Conservation (phyloP, 2,329 filamentous ascomycete genomes). For the Xylariomycetidae sp. region DNA sequence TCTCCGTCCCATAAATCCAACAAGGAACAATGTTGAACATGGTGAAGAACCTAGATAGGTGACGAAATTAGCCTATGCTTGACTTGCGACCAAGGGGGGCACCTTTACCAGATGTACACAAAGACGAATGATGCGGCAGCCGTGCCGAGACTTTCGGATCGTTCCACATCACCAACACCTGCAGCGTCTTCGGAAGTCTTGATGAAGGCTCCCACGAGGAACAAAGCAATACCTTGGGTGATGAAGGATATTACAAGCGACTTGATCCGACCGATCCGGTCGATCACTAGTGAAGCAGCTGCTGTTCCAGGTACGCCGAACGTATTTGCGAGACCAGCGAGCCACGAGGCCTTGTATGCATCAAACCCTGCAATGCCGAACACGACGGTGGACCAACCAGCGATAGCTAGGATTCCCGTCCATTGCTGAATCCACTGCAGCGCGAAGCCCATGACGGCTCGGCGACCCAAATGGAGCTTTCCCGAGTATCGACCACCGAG, state of each 20-base stretch:
- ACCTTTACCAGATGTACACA: slow-evolving; percentile 21
- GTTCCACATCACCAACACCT: slow-evolving; percentile 6
- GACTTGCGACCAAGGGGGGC: slow-evolving; percentile 1
- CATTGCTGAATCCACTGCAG: slow-evolving; percentile 40
- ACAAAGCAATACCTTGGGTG: slow-evolving; percentile 24
- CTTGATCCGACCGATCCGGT: slow-evolving; percentile 39
- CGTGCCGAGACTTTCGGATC: slow-evolving; percentile 9
- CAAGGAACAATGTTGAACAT: slow-evolving; percentile 30
- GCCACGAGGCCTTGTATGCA: slow-evolving; percentile 36
- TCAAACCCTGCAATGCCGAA: slow-evolving; percentile 27
- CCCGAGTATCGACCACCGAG: slow-evolving; percentile 31
- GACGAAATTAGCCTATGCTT: too few species aligned
- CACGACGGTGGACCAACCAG: slow-evolving; percentile 32
- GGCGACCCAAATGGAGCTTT: slow-evolving; percentile 32
- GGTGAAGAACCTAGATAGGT: too few species aligned
- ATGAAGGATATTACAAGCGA: slow-evolving; percentile 22
- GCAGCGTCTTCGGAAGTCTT: slow-evolving; percentile 17
- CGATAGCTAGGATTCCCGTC: slow-evolving; percentile 39
- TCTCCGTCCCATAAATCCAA: slow-evolving; percentile 42
- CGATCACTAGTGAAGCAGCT: slow-evolving; percentile 46
- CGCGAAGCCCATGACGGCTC: slow-evolving; percentile 34
- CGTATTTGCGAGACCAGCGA: slow-evolving; percentile 47
- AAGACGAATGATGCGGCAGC: slow-evolving; percentile 21
- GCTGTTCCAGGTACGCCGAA: slow-evolving; percentile 47
- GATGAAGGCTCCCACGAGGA: slow-evolving; percentile 28